These are phyloP conservation scores for Remersonia thermophila DNA, from an alignment of 2,329 filamentous ascomycete genomes.

Conservation along the genomic window DNA sequence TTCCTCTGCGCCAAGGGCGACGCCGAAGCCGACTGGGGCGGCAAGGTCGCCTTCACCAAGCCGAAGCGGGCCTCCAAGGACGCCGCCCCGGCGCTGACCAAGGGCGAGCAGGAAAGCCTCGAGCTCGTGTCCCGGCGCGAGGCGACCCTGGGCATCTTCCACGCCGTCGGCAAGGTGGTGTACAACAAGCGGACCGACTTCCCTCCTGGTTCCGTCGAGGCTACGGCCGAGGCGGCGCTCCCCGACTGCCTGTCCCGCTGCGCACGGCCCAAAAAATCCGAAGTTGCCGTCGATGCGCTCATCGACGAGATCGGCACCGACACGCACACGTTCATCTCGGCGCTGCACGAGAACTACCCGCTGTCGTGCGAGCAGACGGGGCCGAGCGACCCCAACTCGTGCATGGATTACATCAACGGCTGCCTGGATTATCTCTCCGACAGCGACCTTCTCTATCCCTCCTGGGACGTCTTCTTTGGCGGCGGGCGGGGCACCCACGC, in stretches of 20 bases:
- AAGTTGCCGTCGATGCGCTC: conserved; percentile 61
- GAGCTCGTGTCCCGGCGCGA: conserved; percentile 77
- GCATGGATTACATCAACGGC: conserved; percentile 68
- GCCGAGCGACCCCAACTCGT: conserved; percentile 39
- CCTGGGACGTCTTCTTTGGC: conserved; percentile 56
- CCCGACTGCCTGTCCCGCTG: conserved; percentile 46
- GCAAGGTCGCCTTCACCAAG: conserved; percentile 59
- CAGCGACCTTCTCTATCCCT: conserved; percentile 71
- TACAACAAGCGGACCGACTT: conserved; percentile 79
- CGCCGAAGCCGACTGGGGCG: conserved; percentile 59
- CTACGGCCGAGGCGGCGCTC: conserved; percentile 38
- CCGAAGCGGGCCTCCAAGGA: conserved; percentile 49
- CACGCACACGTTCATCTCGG: conserved; percentile 76
- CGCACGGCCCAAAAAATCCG: conserved; percentile 48
- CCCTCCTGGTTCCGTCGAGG: conserved; percentile 25
- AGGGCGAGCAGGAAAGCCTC: conserved; percentile 66
- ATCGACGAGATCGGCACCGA: conserved; percentile 91
- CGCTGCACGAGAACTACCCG: conserved; percentile 86
- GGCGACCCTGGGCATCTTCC: conserved; percentile 84
- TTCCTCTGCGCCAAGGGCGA: conserved; percentile 83
- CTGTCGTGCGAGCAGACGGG: conserved; percentile 60
- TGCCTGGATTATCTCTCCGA: conserved; percentile 82
- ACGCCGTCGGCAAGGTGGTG: conserved; percentile 88
- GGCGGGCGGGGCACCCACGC: conserved; percentile 20
- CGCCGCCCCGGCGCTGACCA: conserved; percentile 49